Evolutionary conservation across 495 filamentous ascomycete genomes (phyloP), one percentile per base, ranked within the genome.

Genomic region (Podospora didyma): DNA sequence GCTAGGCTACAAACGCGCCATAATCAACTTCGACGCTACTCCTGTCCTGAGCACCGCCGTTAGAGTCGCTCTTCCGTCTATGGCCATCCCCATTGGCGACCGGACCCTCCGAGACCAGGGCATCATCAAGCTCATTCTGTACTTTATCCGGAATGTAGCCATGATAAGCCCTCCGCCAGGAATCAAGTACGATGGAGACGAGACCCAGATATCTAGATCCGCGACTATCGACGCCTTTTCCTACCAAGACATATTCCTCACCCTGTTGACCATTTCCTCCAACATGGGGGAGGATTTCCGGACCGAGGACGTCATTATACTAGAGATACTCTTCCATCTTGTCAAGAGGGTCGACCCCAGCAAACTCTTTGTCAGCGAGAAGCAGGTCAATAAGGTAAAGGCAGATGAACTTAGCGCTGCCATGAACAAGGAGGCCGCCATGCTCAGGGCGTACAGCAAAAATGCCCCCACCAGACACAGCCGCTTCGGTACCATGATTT

Each of bases 401-500:
- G 81, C 82, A 0, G 78, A 92, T 53, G 91, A 97, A 69, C 77
- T 99, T 6, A 77, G 79, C 31, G 75, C 76, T 10, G 73, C 96
- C 62, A 79, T 96, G 58, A 82, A 78, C 41, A 88, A 90, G 65
- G 95, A 99, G 68, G 83, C 84, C 2, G 84, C 84, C 7, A 87
- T 96, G 82, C 82, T 88, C 46, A 81, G 86, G 57, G 81, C 86
- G 49, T 89, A 96, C 64, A 83, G 85, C 35, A 87, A 85, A 60
- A 86, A 87, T 61, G 89, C 89, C 6, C 90, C 92, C 2, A 92
- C 92, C 7, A 75, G 95, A 35, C 95, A 99, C 69, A 95, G 92
- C 59, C 81, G 95, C 51, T 99, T 97, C 66, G 95, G 95, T 1
- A 96, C 92, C 14, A 96, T 97, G 87, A 86, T 96, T 19, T 97